Evolutionary conservation across 2,329 filamentous ascomycete species (phyloP).

Genomic region (Beauveria rudraprayagi): DNA sequence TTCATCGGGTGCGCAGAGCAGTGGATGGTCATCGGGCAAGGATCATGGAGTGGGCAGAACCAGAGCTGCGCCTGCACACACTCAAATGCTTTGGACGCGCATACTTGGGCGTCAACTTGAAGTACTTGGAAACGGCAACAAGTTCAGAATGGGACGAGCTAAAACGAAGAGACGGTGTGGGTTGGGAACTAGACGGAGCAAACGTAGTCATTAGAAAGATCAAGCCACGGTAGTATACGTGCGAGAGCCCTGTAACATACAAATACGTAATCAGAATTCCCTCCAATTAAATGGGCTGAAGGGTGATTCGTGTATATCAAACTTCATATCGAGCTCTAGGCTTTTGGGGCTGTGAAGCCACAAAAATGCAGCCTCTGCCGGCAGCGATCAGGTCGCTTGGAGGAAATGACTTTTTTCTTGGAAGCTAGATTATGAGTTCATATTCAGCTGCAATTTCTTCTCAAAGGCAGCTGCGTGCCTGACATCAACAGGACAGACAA

Average conservation of each 20-base stretch:
- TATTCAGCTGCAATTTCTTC: neutral
- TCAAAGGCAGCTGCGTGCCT: neutral
- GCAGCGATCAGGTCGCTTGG: no score
- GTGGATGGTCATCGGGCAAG: slow-evolving; percentile 76
- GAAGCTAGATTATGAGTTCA: neutral
- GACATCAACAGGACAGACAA: no score
- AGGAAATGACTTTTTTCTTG: no score
- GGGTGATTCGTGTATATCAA: no score
- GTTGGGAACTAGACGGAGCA: slow-evolving; percentile 71
- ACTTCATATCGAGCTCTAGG: no score
- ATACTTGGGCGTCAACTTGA: slow-evolving; percentile 65
- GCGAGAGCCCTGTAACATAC: neutral
- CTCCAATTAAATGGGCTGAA: no score
- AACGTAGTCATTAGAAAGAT: slow-evolving; percentile 67
- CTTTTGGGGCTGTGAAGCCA: no score
- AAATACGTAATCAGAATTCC: neutral
- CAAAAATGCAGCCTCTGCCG: no score
- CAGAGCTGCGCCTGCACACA: slow-evolving; percentile 63
- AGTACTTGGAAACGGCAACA: slow-evolving; percentile 61
- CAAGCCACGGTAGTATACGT: slow-evolving; percentile 22
- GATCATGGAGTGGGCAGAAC: slow-evolving; percentile 75
- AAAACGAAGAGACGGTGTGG: slow-evolving; percentile 60
- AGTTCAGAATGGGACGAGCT: slow-evolving; percentile 67
- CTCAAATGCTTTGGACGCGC: slow-evolving; percentile 79
- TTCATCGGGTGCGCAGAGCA: slow-evolving; percentile 60